Base-by-base conservation (phyloP, 129 eudicot species). In the Centaurea solstitialis region DNA sequence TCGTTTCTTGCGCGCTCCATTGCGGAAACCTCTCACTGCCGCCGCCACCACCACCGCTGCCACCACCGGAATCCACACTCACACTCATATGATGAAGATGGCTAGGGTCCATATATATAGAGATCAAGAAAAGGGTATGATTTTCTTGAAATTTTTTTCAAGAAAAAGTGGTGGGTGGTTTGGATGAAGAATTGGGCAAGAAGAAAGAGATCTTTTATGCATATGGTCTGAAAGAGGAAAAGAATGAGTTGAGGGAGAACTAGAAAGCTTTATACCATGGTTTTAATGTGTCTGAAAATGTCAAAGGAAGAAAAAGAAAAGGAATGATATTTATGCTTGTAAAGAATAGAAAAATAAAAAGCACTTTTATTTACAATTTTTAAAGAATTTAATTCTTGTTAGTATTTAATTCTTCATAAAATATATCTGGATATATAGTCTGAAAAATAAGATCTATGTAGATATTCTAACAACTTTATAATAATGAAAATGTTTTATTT, bases 1-100 rank as follows among this genome's bases (percentile, higher is more conserved):
- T 79, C 4, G 98, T 93, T 78, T 93, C 98, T 76, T 93, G 97
- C 7, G 83, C 82, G 70, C 98, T 91, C 98, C 98, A 94, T 85
- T 91, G 98, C n/a, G 94, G 95, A 75, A 90, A 87, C 85, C 97
- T 82, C 61, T 90, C 94, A 9, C 86, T 84, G 5, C 76, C 80
- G 5, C 87, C 83, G 9, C 79, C 85, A 23, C 78, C 86, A 21
- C 76, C 39, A 0, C 40, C 62, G 5, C 62, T 53, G 1, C 59
- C 70, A 64, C 64, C 35, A 12, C 75, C 80, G 12, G 92, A 50
- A 68, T 87, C 90, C 26, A 84, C 75, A 82, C 75, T 87, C 62
- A 78, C 84, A 75, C 84, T 78, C 2, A 77, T 64, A 69, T 80
- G 87, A 17, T 80, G 92, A 77, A 61, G 80, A 61, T 67, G 85